These are phyloP conservation scores for Saccharomycopsis sp. DNA, from an alignment of 805 yeast genomes.

Conservation along the genomic window DNA sequence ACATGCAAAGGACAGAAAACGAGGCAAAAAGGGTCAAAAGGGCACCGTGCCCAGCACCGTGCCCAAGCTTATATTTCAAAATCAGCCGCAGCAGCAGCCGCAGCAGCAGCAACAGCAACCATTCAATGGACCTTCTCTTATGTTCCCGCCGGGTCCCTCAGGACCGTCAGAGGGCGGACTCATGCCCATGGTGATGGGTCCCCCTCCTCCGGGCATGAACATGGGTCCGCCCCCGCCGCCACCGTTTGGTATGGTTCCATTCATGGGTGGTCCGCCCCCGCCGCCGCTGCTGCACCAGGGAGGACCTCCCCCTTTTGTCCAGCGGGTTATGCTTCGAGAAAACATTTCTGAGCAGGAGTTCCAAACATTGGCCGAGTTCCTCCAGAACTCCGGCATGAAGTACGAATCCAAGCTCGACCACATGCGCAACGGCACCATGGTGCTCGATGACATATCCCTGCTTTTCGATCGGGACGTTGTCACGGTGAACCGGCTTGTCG, in stretches of 20 bases:
- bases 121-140: no score
- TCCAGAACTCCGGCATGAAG: neutral
- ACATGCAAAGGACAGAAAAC: no score
- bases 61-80: no score
- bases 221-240: conserved; percentile 2
- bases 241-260: no score
- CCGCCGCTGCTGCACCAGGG: no score
- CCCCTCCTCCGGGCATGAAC: neutral
- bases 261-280: neutral
- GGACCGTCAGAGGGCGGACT: no score
- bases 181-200: no score
- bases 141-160: no score
- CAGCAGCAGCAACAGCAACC: no score
- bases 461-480: neutral
- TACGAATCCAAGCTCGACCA: conserved; percentile 1
- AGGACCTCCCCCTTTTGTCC: conserved; percentile 1
- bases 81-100: no score
- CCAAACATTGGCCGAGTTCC: neutral
- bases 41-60: no score
- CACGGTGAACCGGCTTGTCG: neutral
- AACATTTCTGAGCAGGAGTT: neutral
- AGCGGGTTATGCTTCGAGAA: neutral
- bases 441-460: neutral
- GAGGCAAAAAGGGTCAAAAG: no score
- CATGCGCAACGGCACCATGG: neutral